A percentile compares a stretch with the other conserved stretches of the same genome.
Evolutionary conservation across 2,329 filamentous ascomycete species (phyloP).

Genomic region (Cylindrodendrum hubeiense): DNA sequence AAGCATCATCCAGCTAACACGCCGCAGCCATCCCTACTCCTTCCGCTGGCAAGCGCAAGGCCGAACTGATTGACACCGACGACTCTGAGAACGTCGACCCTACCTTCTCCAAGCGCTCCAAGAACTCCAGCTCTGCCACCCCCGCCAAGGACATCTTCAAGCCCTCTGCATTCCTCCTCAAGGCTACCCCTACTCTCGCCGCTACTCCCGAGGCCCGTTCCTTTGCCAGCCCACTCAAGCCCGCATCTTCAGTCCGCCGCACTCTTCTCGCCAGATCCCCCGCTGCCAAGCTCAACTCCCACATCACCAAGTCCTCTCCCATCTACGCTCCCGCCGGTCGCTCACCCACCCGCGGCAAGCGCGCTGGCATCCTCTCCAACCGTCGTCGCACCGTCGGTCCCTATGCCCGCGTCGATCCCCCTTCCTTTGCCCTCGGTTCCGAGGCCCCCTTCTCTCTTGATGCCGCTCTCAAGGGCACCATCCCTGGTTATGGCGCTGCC

Average conservation of each 20-base stretch:
- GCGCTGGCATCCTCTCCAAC: slow-evolving; percentile 75
- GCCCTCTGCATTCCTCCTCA: slow-evolving; percentile 61
- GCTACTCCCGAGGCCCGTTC: slow-evolving; percentile 46
- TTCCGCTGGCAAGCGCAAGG: slow-evolving; percentile 68
- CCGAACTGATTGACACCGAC: slow-evolving; percentile 62
- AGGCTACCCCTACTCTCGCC: slow-evolving; percentile 52
- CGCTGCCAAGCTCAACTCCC: slow-evolving; percentile 58
- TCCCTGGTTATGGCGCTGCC: slow-evolving; percentile 69
- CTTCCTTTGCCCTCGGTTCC: slow-evolving; percentile 66
- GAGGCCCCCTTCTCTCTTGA: slow-evolving; percentile 84
- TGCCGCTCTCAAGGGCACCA: slow-evolving; percentile 82
- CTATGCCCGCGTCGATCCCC: slow-evolving; percentile 79
- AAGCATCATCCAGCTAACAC: slow-evolving; percentile 28
- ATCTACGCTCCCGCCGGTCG: slow-evolving; percentile 81
- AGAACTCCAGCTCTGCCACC: slow-evolving; percentile 57
- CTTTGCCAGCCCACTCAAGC: slow-evolving; percentile 48
- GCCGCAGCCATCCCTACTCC: slow-evolving; percentile 55
- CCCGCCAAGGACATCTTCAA: slow-evolving; percentile 62
- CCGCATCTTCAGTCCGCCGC: slow-evolving; percentile 52
- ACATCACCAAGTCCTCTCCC: slow-evolving; percentile 63
- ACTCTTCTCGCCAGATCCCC: slow-evolving; percentile 68
- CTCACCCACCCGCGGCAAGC: slow-evolving; percentile 80
- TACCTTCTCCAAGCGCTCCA: slow-evolving; percentile 68
- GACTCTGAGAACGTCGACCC: slow-evolving; percentile 75
- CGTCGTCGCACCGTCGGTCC: slow-evolving; percentile 74